Base-by-base conservation (phyloP, 208 protist species). In the Acanthamoeba polyphaga region DNA sequence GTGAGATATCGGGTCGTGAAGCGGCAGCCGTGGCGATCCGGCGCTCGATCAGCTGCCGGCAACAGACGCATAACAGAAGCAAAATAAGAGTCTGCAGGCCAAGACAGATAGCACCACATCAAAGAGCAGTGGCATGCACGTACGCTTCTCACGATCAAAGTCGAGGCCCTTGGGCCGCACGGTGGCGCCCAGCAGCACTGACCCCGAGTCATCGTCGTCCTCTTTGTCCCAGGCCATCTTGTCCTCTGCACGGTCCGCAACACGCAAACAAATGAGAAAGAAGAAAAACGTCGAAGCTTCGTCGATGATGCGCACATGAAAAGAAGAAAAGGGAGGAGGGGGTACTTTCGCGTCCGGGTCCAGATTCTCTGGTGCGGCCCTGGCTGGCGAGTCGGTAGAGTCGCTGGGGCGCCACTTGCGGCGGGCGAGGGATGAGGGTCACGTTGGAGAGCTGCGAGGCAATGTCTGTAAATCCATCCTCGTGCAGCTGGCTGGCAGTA, bases 401-500 rank as follows among this genome's bases (percentile, higher is more conserved):
- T 1, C 70, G 70, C 32, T 80, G 70, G 0, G 43, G 29, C 27
- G 22, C 80, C n/a, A 88, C 53, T 34, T 55, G 51, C n/a, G 51
- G 51, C 53, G 43, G 51, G 12, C 53, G 80, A 19, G 80, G 80
- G 46, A 88, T 66, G 1, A 64, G 80, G 10, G 80, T 88, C 49
- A 88, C 53, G 46, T 55, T 88, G 51, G 80, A 55, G 4, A 66
- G 29, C 43, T 55, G 27, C 9, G 53, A 13, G 19, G 53, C 80
- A 10, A 55, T 88, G 43, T 55, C 80, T 1, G 80, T 64, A 17
- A 88, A 88, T 10, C 80, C 80, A 88, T 88, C 80, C n/a, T 88
- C 80, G 51, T 88, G 80, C 80, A 53, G 53, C 80, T 88, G 80
- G n/a, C 80, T 88, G n/a, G 66, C 29, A 72, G n/a, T 72, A 27